Base-by-base conservation (phyloP, 2,329 filamentous ascomycete genomes). In the Diaporthe vaccinii region DNA sequence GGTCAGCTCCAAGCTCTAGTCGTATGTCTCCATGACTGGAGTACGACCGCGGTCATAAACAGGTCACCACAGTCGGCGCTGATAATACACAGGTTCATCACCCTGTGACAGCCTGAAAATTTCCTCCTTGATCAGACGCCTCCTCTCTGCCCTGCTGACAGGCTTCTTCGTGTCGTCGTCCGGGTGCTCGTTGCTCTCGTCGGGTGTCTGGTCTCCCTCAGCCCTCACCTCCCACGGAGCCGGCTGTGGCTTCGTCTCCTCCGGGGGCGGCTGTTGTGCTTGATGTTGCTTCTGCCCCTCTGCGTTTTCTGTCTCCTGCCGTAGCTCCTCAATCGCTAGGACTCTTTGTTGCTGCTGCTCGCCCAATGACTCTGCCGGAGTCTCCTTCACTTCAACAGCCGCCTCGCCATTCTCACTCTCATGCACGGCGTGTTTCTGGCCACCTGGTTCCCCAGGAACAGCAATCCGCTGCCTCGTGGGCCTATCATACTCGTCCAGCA, bases 41-140 rank as follows among this genome's bases (percentile, higher is more conserved):
- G 28, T 28, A 68, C 22, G 6, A 51, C 7, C 28, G 59, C 22
- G 22, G 31, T 5, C 62, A 51, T 25, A 9, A 22, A 15, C 31
- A 25, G 14, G 15, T 79, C 82, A 91, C 85, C 87, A 90, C 77
- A 91, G 82, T 67, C 90, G 83, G 62, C 90, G 86, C 79, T 90
- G 89, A 78, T 91, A 91, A 76, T 88, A 88, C 34, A 86, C 83
- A 20, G 84, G 88, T 80, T 83, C 83, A 3, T 88, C 83, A 22
- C 83, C 82, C 79, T 86, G 86, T 9, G 88, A 84, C 73, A 88
- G 79, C 77, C 82, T 84, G 81, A 82, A 83, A 76, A 92, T 87
- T 78, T 92, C 90, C 76, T 90, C 87, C 80, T 90, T 91, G 79
- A 92, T 92, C 78, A 87, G 84, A 80, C 85, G 85, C 78, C 91